phyloP scores from a whole-genome alignment of 2,329 filamentous ascomycete species.

The Byssothecium circinans region DNA sequence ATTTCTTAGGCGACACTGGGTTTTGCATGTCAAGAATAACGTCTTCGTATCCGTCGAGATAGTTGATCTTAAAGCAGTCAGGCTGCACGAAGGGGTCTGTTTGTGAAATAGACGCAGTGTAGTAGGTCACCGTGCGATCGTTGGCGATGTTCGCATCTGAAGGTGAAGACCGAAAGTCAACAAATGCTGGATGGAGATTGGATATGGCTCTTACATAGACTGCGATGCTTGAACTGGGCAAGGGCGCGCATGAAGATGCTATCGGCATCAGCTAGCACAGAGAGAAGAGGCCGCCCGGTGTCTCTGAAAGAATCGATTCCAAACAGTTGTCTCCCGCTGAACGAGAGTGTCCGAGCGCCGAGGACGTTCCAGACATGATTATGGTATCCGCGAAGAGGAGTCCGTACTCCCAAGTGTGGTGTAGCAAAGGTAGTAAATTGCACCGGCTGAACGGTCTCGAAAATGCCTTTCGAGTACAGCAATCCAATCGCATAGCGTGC shows the following conservation, averaged over 20 bases:
- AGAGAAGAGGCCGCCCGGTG: conserved; percentile 77
- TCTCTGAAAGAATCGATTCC: conserved; percentile 82
- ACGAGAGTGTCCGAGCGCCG: conserved; percentile 77
- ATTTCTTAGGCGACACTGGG: conserved; percentile 58
- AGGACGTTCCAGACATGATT: conserved; percentile 70
- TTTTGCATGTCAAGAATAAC: conserved; percentile 71
- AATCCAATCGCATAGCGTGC: conserved; percentile 85
- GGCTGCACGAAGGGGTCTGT: conserved; percentile 75
- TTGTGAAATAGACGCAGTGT: conserved; percentile 76
- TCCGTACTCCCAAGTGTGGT: conserved; percentile 63
- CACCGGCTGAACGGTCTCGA: conserved; percentile 78
- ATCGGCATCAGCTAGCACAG: conserved; percentile 77
- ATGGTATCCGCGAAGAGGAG: conserved; percentile 47
- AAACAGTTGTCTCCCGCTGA: conserved; percentile 85
- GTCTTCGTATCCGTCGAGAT: conserved; percentile 70
- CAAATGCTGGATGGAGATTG: too few relatives aligned
- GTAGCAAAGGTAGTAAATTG: conserved; percentile 94
- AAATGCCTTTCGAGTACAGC: conserved; percentile 75
- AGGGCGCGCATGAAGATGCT: conserved; percentile 85
- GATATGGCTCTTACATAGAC: conserved; percentile 54
- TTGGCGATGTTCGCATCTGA: conserved; percentile 78
- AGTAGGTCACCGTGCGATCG: conserved; percentile 79
- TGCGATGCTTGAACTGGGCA: conserved; percentile 72
- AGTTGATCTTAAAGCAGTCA: conserved; percentile 70
- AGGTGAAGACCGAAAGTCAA: too few relatives aligned